A percentile compares a stretch with the other conserved stretches of the same genome.
Conservation (phyloP, 2,329 filamentous ascomycete genomes). For the Ophiostoma sp. region DNA sequence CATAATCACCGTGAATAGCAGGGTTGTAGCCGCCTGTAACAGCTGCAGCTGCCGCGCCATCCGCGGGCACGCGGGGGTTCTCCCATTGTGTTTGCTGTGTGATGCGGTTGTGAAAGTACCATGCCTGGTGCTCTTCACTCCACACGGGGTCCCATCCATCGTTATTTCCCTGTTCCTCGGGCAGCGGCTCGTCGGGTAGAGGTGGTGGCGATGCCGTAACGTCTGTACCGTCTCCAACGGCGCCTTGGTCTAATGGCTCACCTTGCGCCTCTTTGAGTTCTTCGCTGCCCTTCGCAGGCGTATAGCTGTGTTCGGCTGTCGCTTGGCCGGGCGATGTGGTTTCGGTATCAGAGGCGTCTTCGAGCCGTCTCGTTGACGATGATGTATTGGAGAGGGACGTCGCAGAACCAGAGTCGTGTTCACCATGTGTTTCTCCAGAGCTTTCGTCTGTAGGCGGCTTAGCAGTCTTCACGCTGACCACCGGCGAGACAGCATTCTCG, state of each 20-base stretch:
- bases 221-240: neutral
- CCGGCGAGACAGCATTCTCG: neutral
- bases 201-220: slow-evolving; percentile 31
- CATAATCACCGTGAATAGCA: slow-evolving; percentile 92
- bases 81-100: slow-evolving; percentile 74
- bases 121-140: slow-evolving; percentile 62
- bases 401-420: neutral
- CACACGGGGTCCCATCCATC: slow-evolving; percentile 77
- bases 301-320: neutral
- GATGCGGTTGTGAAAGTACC: slow-evolving; percentile 79
- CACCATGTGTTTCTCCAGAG: neutral
- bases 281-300: neutral
- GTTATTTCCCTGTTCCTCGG: slow-evolving; percentile 42
- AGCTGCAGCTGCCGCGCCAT: slow-evolving; percentile 27
- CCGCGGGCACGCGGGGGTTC: slow-evolving; percentile 60
- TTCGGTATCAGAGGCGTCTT: neutral
- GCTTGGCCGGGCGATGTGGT: neutral
- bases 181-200: slow-evolving; percentile 38
- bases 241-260: neutral
- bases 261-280: neutral
- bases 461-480: neutral
- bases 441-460: neutral
- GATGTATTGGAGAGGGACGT: slow-evolving; percentile 1
- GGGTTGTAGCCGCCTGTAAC: slow-evolving; percentile 76
- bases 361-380: neutral